Conservation (phyloP, 768 basidiomycete genomes). For the Epithele typhae region DNA sequence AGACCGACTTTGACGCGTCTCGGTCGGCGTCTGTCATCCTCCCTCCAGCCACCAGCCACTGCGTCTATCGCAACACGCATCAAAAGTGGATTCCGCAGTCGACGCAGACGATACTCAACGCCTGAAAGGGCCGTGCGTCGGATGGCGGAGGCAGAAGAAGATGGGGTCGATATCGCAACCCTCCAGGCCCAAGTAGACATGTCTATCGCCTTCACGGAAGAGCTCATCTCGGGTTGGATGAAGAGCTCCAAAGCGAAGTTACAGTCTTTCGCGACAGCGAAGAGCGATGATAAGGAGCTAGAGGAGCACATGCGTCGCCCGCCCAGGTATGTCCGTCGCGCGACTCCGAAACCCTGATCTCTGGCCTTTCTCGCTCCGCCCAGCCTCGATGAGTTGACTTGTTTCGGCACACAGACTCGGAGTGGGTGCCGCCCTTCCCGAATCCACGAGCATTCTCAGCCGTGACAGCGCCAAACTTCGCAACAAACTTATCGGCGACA, state of each 20-base stretch:
- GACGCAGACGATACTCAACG: too few species aligned
- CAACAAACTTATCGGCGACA: constrained; percentile 48
- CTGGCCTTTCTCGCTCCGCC: too few species aligned
- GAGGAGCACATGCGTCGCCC: constrained; percentile 67
- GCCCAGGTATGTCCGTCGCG: constrained; percentile 56
- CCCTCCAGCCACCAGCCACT: too few species aligned
- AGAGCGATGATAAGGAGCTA: constrained; percentile 42
- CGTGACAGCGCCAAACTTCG: constrained; percentile 62
- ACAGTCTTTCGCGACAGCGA: constrained; percentile 14
- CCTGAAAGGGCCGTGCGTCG: too few species aligned
- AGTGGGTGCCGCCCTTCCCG: constrained; percentile 64
- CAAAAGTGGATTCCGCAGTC: too few species aligned
- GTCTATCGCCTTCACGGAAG: constrained; percentile 71
- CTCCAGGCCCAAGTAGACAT: constrained; percentile 82
- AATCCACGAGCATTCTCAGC: constrained; percentile 34
- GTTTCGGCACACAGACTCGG: constrained; percentile 48
- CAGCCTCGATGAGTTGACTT: too few species aligned
- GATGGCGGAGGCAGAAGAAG: constrained; percentile 39
- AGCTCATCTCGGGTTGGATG: constrained; percentile 75
- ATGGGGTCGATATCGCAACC: constrained; percentile 59
- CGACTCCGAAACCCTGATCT: too few species aligned
- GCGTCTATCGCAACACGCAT: too few species aligned
- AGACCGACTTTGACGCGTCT: too few species aligned
- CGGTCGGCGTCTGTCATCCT: too few species aligned
- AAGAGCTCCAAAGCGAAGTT: constrained; percentile 37